Percentiles rank a stretch among this genome's conserved stretches.
phyloP scores from a whole-genome alignment of 495 filamentous ascomycete species.

The Aspergillus kassunensis region DNA sequence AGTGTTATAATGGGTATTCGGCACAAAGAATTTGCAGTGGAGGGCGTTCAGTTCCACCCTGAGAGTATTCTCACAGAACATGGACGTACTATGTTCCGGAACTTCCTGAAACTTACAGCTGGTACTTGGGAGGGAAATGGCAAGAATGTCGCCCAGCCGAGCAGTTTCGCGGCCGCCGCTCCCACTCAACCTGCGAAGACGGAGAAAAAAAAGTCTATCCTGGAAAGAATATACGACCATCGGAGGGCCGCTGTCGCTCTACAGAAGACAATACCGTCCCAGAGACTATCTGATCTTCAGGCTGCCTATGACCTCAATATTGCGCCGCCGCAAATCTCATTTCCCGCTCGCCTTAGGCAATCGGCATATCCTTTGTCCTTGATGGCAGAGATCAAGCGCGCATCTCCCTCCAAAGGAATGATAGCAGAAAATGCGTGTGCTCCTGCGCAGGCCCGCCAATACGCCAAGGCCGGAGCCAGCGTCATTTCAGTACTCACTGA shows the following conservation, averaged over 20 bases:
- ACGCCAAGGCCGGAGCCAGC: conserved; percentile 90
- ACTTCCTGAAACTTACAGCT: conserved; percentile 80
- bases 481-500: conserved; percentile 97
- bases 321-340: conserved; percentile 78
- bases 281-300: conserved; percentile 79
- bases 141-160: conserved; percentile 29
- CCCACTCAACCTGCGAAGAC: conserved; percentile 20
- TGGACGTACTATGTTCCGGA: conserved; percentile 83
- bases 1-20: conserved; percentile 94
- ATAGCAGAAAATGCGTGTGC: conserved; percentile 86
- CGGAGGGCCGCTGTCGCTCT: conserved; percentile 70
- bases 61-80: conserved; percentile 93
- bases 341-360: conserved; percentile 71
- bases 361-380: conserved; percentile 80
- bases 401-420: conserved; percentile 92
- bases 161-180: conserved; percentile 22
- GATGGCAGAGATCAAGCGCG: conserved; percentile 96
- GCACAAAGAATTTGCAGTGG: conserved; percentile 83
- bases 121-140: conserved; percentile 87
- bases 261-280: conserved; percentile 83
- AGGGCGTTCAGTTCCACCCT: conserved; percentile 96
- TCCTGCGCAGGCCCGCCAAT: conserved; percentile 83
- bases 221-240: conserved; percentile 88
- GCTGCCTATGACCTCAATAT: conserved; percentile 79
- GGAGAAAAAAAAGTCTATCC: conserved; percentile 72